Evolutionary conservation across 75 land plant species (phyloP), one percentile per base, ranked within the genome.

Genomic region (Adiantum capillusveneris): DNA sequence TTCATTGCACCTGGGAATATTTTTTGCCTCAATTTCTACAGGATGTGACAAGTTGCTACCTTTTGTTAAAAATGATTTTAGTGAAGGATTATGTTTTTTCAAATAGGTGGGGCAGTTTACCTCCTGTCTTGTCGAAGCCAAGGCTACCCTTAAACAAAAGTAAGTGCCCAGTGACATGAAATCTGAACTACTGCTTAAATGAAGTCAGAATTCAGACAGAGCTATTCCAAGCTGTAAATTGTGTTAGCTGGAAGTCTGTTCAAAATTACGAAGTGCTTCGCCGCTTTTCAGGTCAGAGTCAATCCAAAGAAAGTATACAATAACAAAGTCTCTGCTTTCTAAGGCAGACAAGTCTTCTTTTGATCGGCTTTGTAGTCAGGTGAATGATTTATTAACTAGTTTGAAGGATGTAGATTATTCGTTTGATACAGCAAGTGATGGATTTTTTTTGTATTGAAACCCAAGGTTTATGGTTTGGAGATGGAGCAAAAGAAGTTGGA

Each of bases 341-440:
- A 87, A 79, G 60, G 92, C 92, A 52, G 88, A 87, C 53, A 79
- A 79, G 49, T 87, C 92, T n/a, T 81, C 92, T 20, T 73, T 79
- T 70, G 85, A 84, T 67, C 85, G 92, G 17, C 60, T 87, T 37
- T 75, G 78, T 60, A 77, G 81, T 34, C 92, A 87, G 92, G 88
- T 87, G 19, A 54, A 31, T 5, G 7, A 34, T 34, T 34, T n/a
- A n/a, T n/a, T n/a, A n/a, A n/a, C n/a, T n/a, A n/a, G n/a, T n/a
- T n/a, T n/a, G 6, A 12, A 49, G 19, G 49, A 16, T 9, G 7
- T 7, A 36, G 59, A 14, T 22, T 30, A 25, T 2, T 11, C 12
- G 50, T 48, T 69, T 61, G 28, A 36, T 69, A 39, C 29, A 12
- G 64, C 19, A 34, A 26, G n/a, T 6, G 43, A 24, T 7, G 25